Conservation (phyloP, 2,329 filamentous ascomycete species). For the Colletotrichum camelliae region DNA sequence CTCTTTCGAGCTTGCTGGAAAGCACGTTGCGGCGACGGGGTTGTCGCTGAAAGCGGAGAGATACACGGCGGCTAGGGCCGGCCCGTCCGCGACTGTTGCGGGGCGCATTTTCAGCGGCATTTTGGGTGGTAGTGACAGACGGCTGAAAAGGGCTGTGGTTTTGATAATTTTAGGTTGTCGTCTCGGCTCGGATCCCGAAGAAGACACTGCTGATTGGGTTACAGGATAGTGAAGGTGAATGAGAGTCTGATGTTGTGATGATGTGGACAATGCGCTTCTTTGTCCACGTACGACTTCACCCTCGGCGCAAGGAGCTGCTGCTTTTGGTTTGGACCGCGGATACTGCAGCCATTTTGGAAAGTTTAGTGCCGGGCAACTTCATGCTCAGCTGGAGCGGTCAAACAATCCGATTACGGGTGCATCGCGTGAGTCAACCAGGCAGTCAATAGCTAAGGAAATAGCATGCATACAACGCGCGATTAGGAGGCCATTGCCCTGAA, state of each 20-base stretch:
- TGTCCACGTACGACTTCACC: neutral
- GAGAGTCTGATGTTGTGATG: neutral
- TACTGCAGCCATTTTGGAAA: neutral
- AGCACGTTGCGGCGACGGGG: constrained; percentile 41
- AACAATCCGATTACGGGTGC: neutral
- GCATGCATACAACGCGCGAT: neutral
- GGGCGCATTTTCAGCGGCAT: constrained; percentile 39
- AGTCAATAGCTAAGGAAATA: neutral
- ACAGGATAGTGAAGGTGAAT: neutral
- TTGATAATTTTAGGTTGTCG: neutral
- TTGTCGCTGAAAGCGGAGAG: constrained; percentile 48
- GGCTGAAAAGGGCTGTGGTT: accelerated
- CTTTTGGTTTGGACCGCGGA: neutral
- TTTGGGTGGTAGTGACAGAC: neutral
- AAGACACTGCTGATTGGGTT: neutral
- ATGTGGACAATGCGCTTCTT: neutral
- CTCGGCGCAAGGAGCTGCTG: neutral
- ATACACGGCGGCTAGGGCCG: constrained; percentile 47
- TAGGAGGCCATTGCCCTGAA: neutral
- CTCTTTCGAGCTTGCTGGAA: constrained; percentile 31
- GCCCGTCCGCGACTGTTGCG: constrained; percentile 44
- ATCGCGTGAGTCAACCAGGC: neutral
- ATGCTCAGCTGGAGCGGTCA: neutral
- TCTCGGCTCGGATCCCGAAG: neutral
- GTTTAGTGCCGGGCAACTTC: neutral